Conservation (phyloP, 257 asterid species). For the Pogostemon cablin region DNA sequence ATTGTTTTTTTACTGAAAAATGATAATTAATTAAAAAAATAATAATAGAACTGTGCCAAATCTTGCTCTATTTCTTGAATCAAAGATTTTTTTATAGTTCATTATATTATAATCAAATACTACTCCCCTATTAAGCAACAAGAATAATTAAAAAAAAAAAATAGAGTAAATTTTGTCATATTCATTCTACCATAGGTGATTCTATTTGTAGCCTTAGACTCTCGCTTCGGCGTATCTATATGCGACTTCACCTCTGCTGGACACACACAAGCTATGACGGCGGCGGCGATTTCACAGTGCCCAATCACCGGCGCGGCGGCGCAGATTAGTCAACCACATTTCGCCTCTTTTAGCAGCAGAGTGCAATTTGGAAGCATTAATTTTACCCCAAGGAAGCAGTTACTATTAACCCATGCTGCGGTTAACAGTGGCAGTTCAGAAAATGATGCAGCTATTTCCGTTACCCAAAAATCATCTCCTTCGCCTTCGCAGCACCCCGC, state of each 20-base stretch:
- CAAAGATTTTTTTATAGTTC: no score
- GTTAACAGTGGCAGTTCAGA: conserved; percentile 40
- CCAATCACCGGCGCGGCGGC: conserved; percentile 40
- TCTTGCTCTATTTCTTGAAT: no score
- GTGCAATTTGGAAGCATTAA: conserved; percentile 36
- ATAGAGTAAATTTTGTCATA: no score
- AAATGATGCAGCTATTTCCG: conserved; percentile 43
- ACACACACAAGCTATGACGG: conserved; percentile 38
- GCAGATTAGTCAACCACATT: conserved; percentile 36
- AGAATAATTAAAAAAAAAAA: no score
- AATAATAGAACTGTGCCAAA: no score
- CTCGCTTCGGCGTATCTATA: not conserved
- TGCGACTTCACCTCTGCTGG: not conserved
- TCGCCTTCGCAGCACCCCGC: conserved; percentile 37
- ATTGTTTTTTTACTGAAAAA: no score
- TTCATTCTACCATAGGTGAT: conserved; percentile 19
- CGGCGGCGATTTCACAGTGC: conserved; percentile 44
- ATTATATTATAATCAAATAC: no score
- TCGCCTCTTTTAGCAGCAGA: conserved; percentile 32
- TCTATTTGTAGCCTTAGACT: conserved; percentile 25
- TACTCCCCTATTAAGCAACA: no score
- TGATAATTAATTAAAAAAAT: no score
- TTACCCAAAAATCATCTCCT: conserved; percentile 34
- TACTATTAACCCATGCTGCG: conserved; percentile 36
- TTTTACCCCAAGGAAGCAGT: conserved; percentile 36